These are phyloP conservation scores for Cyclanthera cordifolia DNA, from an alignment of 306 rosid species.

Conservation along the genomic window DNA sequence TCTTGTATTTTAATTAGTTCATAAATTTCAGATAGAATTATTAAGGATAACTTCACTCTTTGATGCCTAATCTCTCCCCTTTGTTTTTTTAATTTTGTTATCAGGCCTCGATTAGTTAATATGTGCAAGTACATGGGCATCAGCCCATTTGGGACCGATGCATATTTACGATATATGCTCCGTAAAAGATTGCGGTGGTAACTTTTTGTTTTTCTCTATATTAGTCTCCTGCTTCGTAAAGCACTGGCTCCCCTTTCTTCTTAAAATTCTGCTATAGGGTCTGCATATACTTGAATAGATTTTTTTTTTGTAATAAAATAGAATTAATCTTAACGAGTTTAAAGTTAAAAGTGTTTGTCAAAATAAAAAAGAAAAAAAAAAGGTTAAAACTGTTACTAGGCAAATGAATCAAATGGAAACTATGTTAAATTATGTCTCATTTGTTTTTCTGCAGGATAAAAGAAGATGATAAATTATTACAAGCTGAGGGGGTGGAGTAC, in stretches of 20 bases:
- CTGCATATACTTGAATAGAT: neutral
- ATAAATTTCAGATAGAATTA: neutral
- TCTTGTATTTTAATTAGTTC: neutral
- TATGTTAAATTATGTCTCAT: neutral
- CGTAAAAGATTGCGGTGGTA: constrained; percentile 59
- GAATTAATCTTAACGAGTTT: neutral
- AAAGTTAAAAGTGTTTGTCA: too few species aligned
- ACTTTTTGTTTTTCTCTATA: constrained; percentile 1
- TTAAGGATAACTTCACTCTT: neutral
- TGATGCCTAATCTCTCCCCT: neutral
- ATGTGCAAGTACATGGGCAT: constrained; percentile 99
- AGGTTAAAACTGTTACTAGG: neutral
- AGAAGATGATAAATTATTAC: constrained; percentile 76
- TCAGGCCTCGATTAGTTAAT: constrained; percentile 85
- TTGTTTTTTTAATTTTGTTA: constrained; percentile 5
- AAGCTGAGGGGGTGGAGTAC: constrained; percentile 85
- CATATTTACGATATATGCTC: constrained; percentile 79
- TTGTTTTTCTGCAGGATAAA: constrained; percentile 47
- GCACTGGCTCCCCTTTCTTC: neutral
- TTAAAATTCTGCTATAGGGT: neutral
- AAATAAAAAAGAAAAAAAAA: too few species aligned
- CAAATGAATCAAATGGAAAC: neutral
- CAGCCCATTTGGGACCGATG: constrained; percentile 77
- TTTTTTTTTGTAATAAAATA: too few species aligned
- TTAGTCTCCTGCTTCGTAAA: neutral